phyloP scores from a whole-genome alignment of 2,329 filamentous ascomycete species.

The Neofusicoccum laricinum region DNA sequence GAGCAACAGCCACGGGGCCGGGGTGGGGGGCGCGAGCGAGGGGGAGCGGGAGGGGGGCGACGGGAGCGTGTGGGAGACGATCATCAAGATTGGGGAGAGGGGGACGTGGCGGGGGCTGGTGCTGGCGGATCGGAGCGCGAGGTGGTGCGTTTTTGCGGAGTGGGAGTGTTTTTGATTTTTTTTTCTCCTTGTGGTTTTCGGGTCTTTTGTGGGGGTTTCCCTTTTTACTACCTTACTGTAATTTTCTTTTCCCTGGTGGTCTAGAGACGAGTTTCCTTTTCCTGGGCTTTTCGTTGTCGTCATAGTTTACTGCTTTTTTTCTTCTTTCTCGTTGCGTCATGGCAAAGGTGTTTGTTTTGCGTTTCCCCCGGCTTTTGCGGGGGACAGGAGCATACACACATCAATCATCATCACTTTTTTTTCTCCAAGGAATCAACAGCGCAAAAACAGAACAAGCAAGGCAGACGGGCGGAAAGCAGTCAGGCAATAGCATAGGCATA shows the following conservation, averaged over 20 bases:
- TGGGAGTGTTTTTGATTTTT: conserved; percentile 62
- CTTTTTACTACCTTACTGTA: not conserved
- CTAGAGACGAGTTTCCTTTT: conserved; percentile 1
- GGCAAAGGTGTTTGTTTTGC: not conserved
- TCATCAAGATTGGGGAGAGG: conserved; percentile 82
- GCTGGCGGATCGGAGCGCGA: conserved; percentile 75
- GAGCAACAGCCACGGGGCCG: conserved; percentile 23
- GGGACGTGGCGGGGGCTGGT: conserved; percentile 80
- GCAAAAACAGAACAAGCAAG: not conserved
- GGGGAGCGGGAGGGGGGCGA: conserved; percentile 59
- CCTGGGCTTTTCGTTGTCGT: not conserved
- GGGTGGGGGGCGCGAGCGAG: conserved; percentile 20
- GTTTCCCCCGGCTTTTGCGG: not conserved
- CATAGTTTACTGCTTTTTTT: not conserved
- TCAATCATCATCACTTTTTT: not conserved
- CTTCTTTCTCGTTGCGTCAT: not conserved
- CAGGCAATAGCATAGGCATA: not conserved
- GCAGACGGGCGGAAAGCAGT: not conserved
- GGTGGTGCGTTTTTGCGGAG: conserved; percentile 92
- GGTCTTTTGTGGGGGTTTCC: not conserved
- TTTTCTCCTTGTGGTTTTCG: not conserved
- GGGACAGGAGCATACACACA: not conserved
- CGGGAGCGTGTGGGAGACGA: conserved; percentile 81
- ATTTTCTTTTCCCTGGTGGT: not conserved
- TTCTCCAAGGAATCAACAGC: not conserved